A percentile compares a stretch with the other conserved stretches of the same genome.
Evolutionary conservation across 495 filamentous ascomycete species (phyloP).

Genomic region (Talaromyces thailandensis): DNA sequence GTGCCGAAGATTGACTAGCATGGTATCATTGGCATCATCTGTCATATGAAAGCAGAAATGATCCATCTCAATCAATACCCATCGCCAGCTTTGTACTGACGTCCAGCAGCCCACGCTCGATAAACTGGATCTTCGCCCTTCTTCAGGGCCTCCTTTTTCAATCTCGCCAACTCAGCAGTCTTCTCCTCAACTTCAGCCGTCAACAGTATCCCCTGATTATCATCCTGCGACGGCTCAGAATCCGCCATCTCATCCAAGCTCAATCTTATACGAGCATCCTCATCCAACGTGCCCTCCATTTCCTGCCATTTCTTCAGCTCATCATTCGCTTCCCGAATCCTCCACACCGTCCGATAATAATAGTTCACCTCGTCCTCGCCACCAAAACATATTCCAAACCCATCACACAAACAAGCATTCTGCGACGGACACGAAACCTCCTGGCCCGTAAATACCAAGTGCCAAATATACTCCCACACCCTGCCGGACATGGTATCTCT

Average conservation of each 20-base stretch:
- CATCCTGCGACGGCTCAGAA: conserved; percentile 26
- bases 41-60: too few species aligned
- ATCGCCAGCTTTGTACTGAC: conserved; percentile 44
- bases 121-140: conserved; percentile 42
- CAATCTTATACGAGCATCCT: conserved; percentile 21
- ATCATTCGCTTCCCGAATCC: conserved; percentile 32
- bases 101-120: conserved; percentile 44
- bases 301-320: conserved; percentile 40
- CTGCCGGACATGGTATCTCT: conserved; percentile 61
- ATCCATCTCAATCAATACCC: conserved; percentile 38
- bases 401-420: conserved; percentile 68
- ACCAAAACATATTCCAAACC: conserved; percentile 71
- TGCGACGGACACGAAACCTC: conserved; percentile 53
- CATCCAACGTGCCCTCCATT: conserved; percentile 25
- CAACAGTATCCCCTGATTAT: conserved; percentile 21
- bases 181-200: conserved; percentile 16
- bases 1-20: too few species aligned
- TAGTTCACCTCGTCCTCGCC: conserved; percentile 41
- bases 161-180: conserved; percentile 25
- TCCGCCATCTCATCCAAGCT: conserved; percentile 20
- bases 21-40: too few species aligned
- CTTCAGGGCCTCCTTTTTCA: conserved; percentile 32
- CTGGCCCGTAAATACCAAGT: conserved; percentile 55
- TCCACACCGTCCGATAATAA: conserved; percentile 33
- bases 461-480: conserved; percentile 71